Evolutionary conservation across 495 filamentous ascomycete species (phyloP).

Genomic region (Bacidia rubella): DNA sequence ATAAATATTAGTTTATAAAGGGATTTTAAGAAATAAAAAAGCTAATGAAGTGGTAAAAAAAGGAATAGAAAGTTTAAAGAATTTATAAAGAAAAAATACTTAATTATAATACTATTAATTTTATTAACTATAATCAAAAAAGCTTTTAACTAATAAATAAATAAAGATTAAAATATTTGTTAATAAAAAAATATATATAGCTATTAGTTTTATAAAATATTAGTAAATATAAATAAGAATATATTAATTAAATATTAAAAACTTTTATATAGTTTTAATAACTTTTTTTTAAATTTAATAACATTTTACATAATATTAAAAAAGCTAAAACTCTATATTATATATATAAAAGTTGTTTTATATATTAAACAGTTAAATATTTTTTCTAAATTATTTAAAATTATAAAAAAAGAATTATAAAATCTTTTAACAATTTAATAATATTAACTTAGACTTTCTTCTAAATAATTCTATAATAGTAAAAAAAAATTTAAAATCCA

Average conservation of each 20-base stretch:
- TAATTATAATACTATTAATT: too few relatives aligned
- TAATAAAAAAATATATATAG: too few relatives aligned
- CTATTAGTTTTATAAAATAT: too few relatives aligned
- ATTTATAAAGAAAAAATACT: not conserved
- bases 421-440: not conserved
- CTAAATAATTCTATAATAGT: not conserved
- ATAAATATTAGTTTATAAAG: not conserved
- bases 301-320: not conserved
- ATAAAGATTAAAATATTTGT: not conserved
- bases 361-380: constrained; percentile 1
- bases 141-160: too few relatives aligned
- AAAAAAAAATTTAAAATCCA: constrained; percentile 3
- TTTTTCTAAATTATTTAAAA: not conserved
- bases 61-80: not conserved
- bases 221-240: too few relatives aligned
- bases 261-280: too few relatives aligned
- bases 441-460: constrained; percentile 4
- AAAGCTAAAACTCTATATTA: not conserved
- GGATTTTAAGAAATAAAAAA: not conserved
- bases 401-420: not conserved
- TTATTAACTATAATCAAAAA: too few relatives aligned
- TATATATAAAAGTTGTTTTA: not conserved
- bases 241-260: too few relatives aligned
- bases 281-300: too few relatives aligned
- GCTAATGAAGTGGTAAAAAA: not conserved